Evolutionary conservation across 2,329 filamentous ascomycete species (phyloP).

Genomic region (Herpotrichia juniperi): DNA sequence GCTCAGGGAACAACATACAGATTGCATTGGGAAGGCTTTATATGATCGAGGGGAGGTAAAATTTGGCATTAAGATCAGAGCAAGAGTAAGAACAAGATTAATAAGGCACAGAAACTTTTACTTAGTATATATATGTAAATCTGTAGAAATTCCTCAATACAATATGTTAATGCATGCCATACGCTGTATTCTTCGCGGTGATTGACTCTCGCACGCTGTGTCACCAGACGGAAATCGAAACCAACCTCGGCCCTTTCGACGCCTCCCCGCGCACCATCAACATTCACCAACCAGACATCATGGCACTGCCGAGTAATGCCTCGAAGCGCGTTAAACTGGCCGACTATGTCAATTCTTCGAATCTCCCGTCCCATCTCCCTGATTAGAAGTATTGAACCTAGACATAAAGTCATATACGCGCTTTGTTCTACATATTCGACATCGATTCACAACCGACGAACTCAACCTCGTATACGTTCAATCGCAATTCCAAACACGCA

Average conservation of each 20-base stretch:
- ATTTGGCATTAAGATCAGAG: no score
- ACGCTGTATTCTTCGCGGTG: not conserved
- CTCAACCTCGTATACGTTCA: not conserved
- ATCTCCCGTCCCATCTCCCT: slow-evolving; percentile 12
- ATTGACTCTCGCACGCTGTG: slow-evolving; percentile 4
- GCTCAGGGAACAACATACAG: not conserved
- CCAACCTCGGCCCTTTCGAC: slow-evolving; percentile 38
- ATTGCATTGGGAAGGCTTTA: not conserved
- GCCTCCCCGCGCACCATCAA: slow-evolving; percentile 29
- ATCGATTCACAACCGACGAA: not conserved
- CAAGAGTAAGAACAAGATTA: no score
- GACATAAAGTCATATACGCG: not conserved
- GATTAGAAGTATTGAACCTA: slow-evolving; percentile 8
- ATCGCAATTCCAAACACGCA: not conserved
- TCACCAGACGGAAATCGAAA: slow-evolving; percentile 4
- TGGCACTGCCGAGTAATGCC: slow-evolving; percentile 19
- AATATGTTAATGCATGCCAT: no score
- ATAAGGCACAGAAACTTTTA: no score
- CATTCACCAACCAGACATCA: slow-evolving; percentile 25
- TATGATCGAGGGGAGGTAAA: no score
- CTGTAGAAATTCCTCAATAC: no score
- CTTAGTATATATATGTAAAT: no score
- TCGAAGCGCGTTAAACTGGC: slow-evolving; percentile 16
- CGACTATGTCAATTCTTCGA: slow-evolving; percentile 32
- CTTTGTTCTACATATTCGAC: not conserved